Conservation (phyloP, 2,329 filamentous ascomycete species). For the Aureobasidium subglaciale region DNA sequence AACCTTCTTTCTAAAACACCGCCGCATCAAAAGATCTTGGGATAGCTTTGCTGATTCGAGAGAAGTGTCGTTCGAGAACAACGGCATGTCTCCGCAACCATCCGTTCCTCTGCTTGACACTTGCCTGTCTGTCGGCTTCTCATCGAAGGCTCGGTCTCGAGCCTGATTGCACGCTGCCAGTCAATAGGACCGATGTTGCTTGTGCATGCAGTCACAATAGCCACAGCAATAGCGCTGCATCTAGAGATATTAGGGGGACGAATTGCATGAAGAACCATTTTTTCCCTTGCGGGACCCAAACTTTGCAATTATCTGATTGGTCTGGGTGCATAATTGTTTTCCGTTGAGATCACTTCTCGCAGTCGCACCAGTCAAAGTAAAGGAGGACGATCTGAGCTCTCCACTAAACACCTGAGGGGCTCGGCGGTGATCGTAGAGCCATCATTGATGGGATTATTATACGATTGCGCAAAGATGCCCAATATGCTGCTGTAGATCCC, state of each 20-base stretch:
- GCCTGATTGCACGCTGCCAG: neutral
- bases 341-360: neutral
- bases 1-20: neutral
- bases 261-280: neutral
- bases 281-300: conserved; percentile 4
- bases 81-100: neutral
- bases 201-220: conserved; percentile 1
- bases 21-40: conserved; percentile 5
- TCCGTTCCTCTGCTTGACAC: neutral
- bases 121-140: neutral
- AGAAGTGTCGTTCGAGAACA: neutral
- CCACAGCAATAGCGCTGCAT: conserved; percentile 11
- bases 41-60: conserved; percentile 9
- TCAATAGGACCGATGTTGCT: neutral
- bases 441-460: conserved; percentile 1
- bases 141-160: neutral
- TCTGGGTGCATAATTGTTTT: conserved; percentile 6
- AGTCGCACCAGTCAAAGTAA: conserved; percentile 9
- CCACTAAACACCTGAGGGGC: neutral
- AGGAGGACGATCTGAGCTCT: neutral
- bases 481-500: conserved; percentile 3
- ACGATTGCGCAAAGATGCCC: conserved; percentile 10
- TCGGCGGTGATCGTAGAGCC: conserved; percentile 1
- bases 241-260: conserved; percentile 2
- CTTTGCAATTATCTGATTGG: conserved; percentile 10